Conservation (phyloP, 805 yeast genomes). For the Candida peoriensis region DNA sequence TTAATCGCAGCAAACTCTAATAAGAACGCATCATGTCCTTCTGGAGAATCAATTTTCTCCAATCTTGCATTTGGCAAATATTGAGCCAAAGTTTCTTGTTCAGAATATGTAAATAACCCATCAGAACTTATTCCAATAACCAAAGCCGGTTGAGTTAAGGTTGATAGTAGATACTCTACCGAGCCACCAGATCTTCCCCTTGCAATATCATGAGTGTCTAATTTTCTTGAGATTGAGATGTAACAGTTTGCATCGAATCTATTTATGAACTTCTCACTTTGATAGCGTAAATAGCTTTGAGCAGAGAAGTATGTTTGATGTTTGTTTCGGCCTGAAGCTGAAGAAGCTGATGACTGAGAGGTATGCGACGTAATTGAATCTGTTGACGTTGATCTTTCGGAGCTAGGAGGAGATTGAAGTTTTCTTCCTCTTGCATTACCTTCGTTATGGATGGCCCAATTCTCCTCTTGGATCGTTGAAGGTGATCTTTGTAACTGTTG, state of each 20-base stretch:
- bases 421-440: slow-evolving; percentile 46
- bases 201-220: slow-evolving; percentile 92
- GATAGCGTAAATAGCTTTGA: slow-evolving; percentile 90
- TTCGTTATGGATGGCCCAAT: slow-evolving; percentile 85
- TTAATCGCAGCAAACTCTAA: slow-evolving; percentile 85
- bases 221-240: slow-evolving; percentile 85
- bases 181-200: slow-evolving; percentile 61
- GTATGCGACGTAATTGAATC: slow-evolving; percentile 27
- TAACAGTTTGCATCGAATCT: slow-evolving; percentile 97
- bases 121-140: slow-evolving; percentile 89
- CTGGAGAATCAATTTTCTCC: slow-evolving; percentile 79
- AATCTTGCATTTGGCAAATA: slow-evolving; percentile 65
- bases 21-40: slow-evolving; percentile 96
- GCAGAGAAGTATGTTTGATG: slow-evolving; percentile 78
- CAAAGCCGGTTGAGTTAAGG: slow-evolving; percentile 69
- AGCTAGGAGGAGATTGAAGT: slow-evolving; percentile 4
- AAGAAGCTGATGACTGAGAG: slow-evolving; percentile 18
- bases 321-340: slow-evolving; percentile 10
- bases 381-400: slow-evolving; percentile 23
- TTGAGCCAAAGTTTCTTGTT: slow-evolving; percentile 79
- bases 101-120: slow-evolving; percentile 87
- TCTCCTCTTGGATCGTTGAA: slow-evolving; percentile 55
- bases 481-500: slow-evolving; percentile 30
- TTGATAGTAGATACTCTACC: slow-evolving; percentile 42
- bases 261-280: slow-evolving; percentile 82